Conservation (phyloP, 148 eudicot genomes). For the Polygonum maritimum region DNA sequence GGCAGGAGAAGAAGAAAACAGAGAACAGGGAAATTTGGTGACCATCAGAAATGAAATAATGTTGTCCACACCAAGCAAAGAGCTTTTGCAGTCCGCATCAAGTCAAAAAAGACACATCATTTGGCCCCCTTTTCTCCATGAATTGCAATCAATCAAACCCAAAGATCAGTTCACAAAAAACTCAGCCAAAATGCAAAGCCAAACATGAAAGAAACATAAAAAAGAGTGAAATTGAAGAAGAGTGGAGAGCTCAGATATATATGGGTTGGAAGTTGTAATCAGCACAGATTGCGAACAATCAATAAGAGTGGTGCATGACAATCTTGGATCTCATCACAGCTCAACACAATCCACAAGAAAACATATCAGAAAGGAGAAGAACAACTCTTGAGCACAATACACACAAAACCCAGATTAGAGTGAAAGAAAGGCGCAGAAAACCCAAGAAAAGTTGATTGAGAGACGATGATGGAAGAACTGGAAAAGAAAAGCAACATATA, state of each 20-base stretch:
- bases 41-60: constrained; percentile 10
- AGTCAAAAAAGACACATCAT: constrained; percentile 10
- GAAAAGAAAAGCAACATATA: neutral
- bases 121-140: neutral
- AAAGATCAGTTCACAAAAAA: neutral
- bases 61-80: neutral
- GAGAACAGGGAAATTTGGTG: neutral
- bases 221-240: neutral
- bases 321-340: constrained; percentile 12
- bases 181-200: neutral
- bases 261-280: neutral
- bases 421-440: neutral
- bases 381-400: neutral
- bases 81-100: constrained; percentile 15
- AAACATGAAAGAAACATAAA: neutral
- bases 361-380: neutral
- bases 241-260: constrained; percentile 13
- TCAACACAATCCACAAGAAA: neutral
- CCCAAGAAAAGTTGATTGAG: no score
- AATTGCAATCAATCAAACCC: neutral
- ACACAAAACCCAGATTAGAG: neutral
- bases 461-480: neutral
- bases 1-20: neutral
- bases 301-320: constrained; percentile 15
- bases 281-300: constrained; percentile 5